A percentile compares a stretch with the other conserved stretches of the same genome.
Conservation (phyloP, 2,329 filamentous ascomycete species). For the Sporothrix brasiliensis region DNA sequence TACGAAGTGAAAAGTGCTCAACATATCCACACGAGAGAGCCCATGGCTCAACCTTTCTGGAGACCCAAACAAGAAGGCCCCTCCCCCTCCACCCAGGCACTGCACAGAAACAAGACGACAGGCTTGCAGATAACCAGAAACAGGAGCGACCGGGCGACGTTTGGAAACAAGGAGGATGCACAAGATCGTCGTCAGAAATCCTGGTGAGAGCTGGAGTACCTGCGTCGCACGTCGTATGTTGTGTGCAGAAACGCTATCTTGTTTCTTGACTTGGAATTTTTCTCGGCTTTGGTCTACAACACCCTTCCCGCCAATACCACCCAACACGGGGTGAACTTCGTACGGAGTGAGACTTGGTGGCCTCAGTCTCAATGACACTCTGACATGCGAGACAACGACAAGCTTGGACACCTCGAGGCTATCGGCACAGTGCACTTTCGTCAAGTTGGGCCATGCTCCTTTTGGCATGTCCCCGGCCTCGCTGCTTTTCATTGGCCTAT, state of each 20-base stretch:
- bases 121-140: neutral
- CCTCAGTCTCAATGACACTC: too few relatives aligned
- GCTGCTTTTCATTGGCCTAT: neutral
- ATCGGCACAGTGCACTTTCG: neutral
- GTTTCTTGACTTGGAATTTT: too few relatives aligned
- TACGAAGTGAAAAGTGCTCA: too few relatives aligned
- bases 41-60: neutral
- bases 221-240: constrained; percentile 12
- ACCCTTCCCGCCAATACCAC: too few relatives aligned
- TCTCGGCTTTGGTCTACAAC: too few relatives aligned
- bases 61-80: too few relatives aligned
- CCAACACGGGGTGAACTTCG: too few relatives aligned
- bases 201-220: constrained; percentile 1
- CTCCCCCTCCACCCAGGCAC: constrained; percentile 17
- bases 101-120: neutral
- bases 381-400: neutral
- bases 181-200: neutral
- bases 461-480: constrained; percentile 9
- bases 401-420: neutral
- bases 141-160: neutral
- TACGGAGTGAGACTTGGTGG: too few relatives aligned
- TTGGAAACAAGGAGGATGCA: neutral
- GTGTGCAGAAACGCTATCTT: neutral
- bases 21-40: neutral
- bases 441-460: neutral